Evolutionary conservation across 2,329 filamentous ascomycete species (phyloP).

Genomic region (Apiospora koreana): DNA sequence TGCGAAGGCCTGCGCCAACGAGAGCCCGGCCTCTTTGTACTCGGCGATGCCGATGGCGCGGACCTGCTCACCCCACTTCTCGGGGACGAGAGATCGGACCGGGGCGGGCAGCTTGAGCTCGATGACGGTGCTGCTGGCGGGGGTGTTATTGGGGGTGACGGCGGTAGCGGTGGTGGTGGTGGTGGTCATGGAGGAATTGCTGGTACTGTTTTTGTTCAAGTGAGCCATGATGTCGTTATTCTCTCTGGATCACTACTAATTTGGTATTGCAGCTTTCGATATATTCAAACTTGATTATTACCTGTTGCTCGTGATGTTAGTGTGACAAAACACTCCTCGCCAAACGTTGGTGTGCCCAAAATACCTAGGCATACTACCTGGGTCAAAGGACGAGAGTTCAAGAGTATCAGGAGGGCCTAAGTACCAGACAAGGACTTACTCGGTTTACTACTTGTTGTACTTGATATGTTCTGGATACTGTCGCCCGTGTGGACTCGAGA

Average conservation of each 20-base stretch:
- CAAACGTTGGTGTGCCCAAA: background rate
- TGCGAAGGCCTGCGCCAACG: conserved; percentile 76
- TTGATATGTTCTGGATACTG: conserved; percentile 56
- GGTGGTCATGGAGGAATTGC: conserved; percentile 5
- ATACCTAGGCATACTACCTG: background rate
- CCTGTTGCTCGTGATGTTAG: background rate
- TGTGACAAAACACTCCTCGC: background rate
- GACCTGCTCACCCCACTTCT: conserved; percentile 54
- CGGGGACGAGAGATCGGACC: conserved; percentile 51
- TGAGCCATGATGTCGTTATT: conserved; percentile 44
- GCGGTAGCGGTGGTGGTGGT: background rate
- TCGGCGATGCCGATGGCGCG: conserved; percentile 66
- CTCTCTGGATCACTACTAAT: conserved; percentile 9
- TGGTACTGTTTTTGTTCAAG: conserved; percentile 31
- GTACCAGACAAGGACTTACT: conserved; percentile 22
- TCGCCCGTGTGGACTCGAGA: conserved; percentile 58
- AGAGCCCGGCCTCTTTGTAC: conserved; percentile 69
- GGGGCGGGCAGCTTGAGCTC: conserved; percentile 1
- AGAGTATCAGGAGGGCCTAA: no score
- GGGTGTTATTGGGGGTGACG: background rate
- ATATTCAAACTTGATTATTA: conserved; percentile 15
- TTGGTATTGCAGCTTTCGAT: background rate
- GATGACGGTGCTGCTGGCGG: background rate
- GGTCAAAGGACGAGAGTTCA: background rate
- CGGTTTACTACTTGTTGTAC: conserved; percentile 46